Evolutionary conservation across 352 stramenopile genomes (phyloP).

Genomic region (Peronospora tabacina): DNA sequence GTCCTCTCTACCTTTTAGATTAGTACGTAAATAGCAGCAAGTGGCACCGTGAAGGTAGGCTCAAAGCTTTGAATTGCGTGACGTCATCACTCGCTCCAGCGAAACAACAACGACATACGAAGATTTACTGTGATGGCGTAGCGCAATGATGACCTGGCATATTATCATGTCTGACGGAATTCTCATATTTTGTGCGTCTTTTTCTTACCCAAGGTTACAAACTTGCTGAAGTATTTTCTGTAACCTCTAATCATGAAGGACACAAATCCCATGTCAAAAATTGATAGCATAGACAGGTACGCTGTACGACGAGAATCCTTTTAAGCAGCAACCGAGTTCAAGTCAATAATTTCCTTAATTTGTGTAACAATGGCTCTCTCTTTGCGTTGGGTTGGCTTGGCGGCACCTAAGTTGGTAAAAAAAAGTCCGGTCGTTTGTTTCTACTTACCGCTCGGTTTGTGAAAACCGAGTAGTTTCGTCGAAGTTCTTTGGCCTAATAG

Average conservation of each 20-base stretch:
- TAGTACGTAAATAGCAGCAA: slow-evolving; percentile 58
- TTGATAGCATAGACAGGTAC: slow-evolving; percentile 71
- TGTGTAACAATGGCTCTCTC: slow-evolving; percentile 73
- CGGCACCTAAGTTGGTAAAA: slow-evolving; percentile 35
- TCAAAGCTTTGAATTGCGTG: slow-evolving; percentile 76
- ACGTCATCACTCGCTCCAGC: slow-evolving; percentile 61
- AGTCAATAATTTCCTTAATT: slow-evolving; percentile 83
- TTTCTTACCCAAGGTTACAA: slow-evolving; percentile 56
- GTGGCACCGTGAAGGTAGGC: slow-evolving; percentile 43
- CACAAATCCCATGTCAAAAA: slow-evolving; percentile 73
- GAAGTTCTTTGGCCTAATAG: slow-evolving; percentile 85
- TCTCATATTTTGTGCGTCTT: slow-evolving; percentile 55
- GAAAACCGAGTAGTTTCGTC: slow-evolving; percentile 71
- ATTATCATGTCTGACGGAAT: slow-evolving; percentile 74
- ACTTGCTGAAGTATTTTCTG: slow-evolving; percentile 34
- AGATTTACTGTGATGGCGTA: slow-evolving; percentile 69
- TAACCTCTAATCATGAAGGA: slow-evolving; percentile 77
- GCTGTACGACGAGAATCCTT: slow-evolving; percentile 79
- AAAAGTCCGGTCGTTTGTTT: slow-evolving; percentile 58
- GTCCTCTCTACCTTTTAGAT: slow-evolving; percentile 77
- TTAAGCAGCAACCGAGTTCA: slow-evolving; percentile 60
- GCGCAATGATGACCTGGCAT: slow-evolving; percentile 75
- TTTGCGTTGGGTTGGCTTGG: slow-evolving; percentile 42
- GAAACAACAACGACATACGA: slow-evolving; percentile 78
- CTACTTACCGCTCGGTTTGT: slow-evolving; percentile 80